Evolutionary conservation across 305 asterid genomes (phyloP).

Genomic region (Rubia occidens): DNA sequence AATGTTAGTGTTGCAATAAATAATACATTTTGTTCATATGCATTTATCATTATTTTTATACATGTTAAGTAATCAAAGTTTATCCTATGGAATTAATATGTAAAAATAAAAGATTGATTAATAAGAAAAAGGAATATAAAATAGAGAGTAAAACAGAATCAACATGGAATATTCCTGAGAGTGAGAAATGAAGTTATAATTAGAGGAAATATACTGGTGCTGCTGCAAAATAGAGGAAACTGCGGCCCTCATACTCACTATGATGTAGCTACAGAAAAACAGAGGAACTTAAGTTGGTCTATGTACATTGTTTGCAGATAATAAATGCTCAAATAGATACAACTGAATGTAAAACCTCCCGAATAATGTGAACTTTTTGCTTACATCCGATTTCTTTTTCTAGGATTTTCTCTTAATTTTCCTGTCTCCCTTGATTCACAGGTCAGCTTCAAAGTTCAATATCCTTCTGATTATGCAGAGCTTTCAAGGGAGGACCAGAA

Average conservation of each 20-base stretch:
- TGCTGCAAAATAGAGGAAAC: neutral
- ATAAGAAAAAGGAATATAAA: neutral
- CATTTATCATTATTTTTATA: too few species aligned
- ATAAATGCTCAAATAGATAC: neutral
- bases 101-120: neutral
- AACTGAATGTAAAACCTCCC: neutral
- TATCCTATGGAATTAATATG: neutral
- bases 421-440: slow-evolving; percentile 23
- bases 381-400: neutral
- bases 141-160: neutral
- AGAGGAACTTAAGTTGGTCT: neutral
- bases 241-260: neutral
- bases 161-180: neutral
- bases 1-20: neutral
- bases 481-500: slow-evolving; percentile 91
- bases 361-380: neutral
- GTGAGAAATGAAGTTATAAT: neutral
- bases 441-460: slow-evolving; percentile 80
- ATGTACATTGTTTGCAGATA: slow-evolving; percentile 2
- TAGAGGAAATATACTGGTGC: neutral
- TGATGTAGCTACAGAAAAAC: neutral
- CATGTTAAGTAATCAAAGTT: neutral
- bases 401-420: neutral
- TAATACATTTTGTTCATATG: neutral
- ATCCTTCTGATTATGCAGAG: slow-evolving; percentile 78